phyloP scores from a whole-genome alignment of 352 stramenopile species.

The Discostella stelligera region DNA sequence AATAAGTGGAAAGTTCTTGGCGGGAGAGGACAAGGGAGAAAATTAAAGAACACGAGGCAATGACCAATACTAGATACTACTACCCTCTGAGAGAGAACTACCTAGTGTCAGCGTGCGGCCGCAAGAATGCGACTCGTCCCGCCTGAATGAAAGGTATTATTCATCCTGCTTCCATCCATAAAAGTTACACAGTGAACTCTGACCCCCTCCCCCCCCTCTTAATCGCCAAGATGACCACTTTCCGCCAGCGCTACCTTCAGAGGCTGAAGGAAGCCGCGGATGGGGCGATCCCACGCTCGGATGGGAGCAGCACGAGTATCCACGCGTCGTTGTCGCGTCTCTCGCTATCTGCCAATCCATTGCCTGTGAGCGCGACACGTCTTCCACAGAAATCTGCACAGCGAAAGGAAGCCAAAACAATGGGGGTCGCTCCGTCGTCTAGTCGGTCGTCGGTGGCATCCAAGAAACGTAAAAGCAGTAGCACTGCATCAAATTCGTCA shows the following conservation, averaged over 20 bases:
- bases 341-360: neutral
- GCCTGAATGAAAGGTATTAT: too few species aligned
- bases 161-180: too few species aligned
- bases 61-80: too few species aligned
- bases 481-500: neutral
- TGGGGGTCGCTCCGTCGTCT: neutral
- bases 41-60: too few species aligned
- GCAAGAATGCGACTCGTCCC: too few species aligned
- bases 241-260: neutral
- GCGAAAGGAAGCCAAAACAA: neutral
- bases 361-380: neutral
- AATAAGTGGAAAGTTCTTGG: too few species aligned
- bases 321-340: neutral
- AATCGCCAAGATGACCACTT: neutral
- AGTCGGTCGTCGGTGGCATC: slow-evolving; percentile 7
- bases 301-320: neutral
- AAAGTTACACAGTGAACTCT: neutral
- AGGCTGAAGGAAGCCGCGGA: neutral
- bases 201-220: too few species aligned
- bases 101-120: too few species aligned
- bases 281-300: neutral
- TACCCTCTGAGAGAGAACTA: too few species aligned
- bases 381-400: neutral
- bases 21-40: too few species aligned
- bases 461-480: neutral